These are phyloP conservation scores for Aspergillus avenaceus DNA, from an alignment of 495 filamentous ascomycete species.

Conservation along the genomic window DNA sequence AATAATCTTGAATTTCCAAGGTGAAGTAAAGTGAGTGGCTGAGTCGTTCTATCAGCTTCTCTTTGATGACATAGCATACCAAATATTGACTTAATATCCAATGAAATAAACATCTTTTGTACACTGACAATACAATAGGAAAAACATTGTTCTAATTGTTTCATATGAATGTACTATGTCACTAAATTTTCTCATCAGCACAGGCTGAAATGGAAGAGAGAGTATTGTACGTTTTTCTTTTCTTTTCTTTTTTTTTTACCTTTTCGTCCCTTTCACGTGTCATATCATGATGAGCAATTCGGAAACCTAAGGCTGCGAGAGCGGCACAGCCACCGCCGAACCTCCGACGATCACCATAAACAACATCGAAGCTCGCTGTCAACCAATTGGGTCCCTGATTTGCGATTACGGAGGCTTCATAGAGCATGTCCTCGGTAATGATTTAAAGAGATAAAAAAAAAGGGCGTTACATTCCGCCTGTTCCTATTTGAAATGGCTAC, in stretches of 20 bases:
- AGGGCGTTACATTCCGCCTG: constrained; percentile 4
- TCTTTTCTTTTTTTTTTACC: no score
- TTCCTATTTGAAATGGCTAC: constrained; percentile 29
- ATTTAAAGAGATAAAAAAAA: no score
- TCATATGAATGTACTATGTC: not conserved
- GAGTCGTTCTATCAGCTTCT: constrained; percentile 1
- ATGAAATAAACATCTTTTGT: not conserved
- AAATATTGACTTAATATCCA: not conserved
- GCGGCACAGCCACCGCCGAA: constrained; percentile 18
- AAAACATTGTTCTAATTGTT: not conserved
- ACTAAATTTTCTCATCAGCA: no score
- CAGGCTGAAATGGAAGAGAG: no score
- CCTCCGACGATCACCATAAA: constrained; percentile 13
- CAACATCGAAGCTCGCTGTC: constrained; percentile 2
- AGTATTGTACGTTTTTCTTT: no score
- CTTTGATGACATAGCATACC: not conserved
- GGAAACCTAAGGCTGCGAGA: constrained; percentile 12
- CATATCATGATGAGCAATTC: not conserved
- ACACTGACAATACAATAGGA: not conserved
- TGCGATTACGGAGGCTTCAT: not conserved
- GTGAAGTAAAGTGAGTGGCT: not conserved
- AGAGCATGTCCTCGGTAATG: constrained; percentile 6
- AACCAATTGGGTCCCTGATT: not conserved
- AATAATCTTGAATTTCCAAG: not conserved
- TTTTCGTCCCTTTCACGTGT: not conserved